phyloP scores from a whole-genome alignment of 2,329 filamentous ascomycete species.

The Zalaria sp. region DNA sequence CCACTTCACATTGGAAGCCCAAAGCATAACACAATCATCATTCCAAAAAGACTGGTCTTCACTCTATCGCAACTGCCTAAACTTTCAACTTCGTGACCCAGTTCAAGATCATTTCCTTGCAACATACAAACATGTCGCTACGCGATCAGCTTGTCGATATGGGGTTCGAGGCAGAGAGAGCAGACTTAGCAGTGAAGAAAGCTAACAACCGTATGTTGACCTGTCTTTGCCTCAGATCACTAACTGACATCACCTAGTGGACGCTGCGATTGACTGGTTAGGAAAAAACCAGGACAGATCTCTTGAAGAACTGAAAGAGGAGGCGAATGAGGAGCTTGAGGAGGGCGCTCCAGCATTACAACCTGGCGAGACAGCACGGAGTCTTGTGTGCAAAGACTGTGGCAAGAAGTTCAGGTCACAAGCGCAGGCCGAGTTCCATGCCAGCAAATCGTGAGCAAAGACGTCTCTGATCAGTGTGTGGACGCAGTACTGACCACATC shows the following conservation, averaged over 20 bases:
- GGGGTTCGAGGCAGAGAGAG: conserved; percentile 71
- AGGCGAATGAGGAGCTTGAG: conserved; percentile 15
- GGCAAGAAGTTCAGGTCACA: conserved; percentile 78
- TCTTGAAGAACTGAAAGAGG: conserved; percentile 60
- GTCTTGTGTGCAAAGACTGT: conserved; percentile 87
- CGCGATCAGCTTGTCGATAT: conserved; percentile 49
- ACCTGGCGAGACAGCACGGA: conserved; percentile 58
- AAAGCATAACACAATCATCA: too few species aligned
- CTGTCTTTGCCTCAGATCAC: conserved; percentile 3
- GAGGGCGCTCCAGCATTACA: conserved; percentile 48
- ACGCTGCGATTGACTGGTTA: conserved; percentile 87
- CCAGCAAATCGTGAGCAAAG: conserved; percentile 56
- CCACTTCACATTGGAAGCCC: too few species aligned
- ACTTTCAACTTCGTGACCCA: too few species aligned
- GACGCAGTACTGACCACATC: conserved; percentile 1
- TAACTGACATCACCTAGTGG: conserved; percentile 39
- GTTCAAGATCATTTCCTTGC: not conserved
- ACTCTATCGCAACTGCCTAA: too few species aligned
- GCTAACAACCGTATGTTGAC: conserved; percentile 56
- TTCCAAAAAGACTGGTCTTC: too few species aligned
- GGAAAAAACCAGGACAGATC: conserved; percentile 82
- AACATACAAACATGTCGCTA: conserved; percentile 30
- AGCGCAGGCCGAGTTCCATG: conserved; percentile 77
- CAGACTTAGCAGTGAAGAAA: conserved; percentile 73
- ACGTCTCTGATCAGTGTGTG: not conserved